phyloP scores from a whole-genome alignment of 179 eudicot genomes.

The Silene noctiflora region DNA sequence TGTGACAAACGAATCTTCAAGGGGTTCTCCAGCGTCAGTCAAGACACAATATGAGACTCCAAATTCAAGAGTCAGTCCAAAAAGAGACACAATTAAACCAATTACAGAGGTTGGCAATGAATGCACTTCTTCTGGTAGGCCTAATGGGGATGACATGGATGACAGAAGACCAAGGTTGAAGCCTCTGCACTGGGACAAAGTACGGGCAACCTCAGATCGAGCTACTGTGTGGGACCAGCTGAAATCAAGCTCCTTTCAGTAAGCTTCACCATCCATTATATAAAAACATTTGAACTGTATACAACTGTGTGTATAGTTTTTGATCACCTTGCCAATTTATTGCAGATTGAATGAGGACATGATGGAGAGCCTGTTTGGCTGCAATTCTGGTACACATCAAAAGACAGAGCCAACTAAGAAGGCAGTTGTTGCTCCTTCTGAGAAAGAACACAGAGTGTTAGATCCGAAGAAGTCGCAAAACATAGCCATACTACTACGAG shows the following conservation, averaged over 20 bases:
- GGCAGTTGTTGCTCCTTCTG: slow-evolving; percentile 60
- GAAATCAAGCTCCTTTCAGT: slow-evolving; percentile 95
- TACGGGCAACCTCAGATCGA: slow-evolving; percentile 78
- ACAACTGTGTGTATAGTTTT: neutral
- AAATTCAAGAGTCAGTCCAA: slow-evolving; percentile 29
- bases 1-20: slow-evolving; percentile 24
- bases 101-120: slow-evolving; percentile 35
- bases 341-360: slow-evolving; percentile 89
- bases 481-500: slow-evolving; percentile 82
- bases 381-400: slow-evolving; percentile 43
- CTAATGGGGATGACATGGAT: slow-evolving; percentile 57
- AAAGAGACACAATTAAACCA: slow-evolving; percentile 29
- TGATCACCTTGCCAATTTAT: slow-evolving; percentile 18
- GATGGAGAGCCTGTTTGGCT: slow-evolving; percentile 88
- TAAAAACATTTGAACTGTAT: neutral
- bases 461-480: slow-evolving; percentile 97
- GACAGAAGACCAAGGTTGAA: slow-evolving; percentile 69
- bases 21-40: slow-evolving; percentile 25
- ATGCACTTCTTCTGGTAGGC: slow-evolving; percentile 43
- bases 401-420: slow-evolving; percentile 55
- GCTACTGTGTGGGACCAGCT: slow-evolving; percentile 96
- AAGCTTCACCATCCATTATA: slow-evolving; percentile 28
- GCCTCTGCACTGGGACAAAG: slow-evolving; percentile 98
- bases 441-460: slow-evolving; percentile 71
- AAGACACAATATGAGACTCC: slow-evolving; percentile 30